phyloP scores from a whole-genome alignment of 495 filamentous ascomycete species.

The Rostrohypoxylon terebratum region DNA sequence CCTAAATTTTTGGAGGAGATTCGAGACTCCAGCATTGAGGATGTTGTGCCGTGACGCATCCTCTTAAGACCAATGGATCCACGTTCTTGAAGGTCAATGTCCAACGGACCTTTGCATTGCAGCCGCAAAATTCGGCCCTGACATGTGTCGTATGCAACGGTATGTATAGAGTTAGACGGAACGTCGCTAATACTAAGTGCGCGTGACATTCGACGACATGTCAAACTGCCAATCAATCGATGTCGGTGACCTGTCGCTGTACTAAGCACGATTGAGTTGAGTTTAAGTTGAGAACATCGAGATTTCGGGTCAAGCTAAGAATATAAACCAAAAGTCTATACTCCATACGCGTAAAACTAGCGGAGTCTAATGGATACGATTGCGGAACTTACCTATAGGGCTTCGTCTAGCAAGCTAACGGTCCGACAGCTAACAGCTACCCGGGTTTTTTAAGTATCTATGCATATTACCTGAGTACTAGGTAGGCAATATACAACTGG shows the following conservation, averaged over 20 bases:
- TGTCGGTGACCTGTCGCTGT: background rate
- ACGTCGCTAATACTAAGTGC: background rate
- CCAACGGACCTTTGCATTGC: slow-evolving; percentile 27
- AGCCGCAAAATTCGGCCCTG: slow-evolving; percentile 24
- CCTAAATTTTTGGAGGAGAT: background rate
- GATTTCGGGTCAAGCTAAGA: slow-evolving; percentile 2
- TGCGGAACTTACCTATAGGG: background rate
- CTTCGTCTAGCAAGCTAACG: slow-evolving; percentile 10
- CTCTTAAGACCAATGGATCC: background rate
- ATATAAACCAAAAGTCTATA: slow-evolving; percentile 2
- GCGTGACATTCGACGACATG: slow-evolving; percentile 13
- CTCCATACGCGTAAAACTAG: slow-evolving; percentile 2
- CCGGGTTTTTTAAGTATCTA: too few species aligned
- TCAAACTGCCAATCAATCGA: background rate
- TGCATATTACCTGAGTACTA: slow-evolving; percentile 1
- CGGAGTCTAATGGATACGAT: background rate
- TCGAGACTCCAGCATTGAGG: background rate
- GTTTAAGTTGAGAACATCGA: slow-evolving; percentile 1
- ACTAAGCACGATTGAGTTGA: background rate
- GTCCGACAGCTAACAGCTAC: slow-evolving; percentile 4
- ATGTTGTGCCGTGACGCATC: background rate
- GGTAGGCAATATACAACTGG: background rate
- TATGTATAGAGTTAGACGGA: slow-evolving; percentile 8
- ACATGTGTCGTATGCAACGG: slow-evolving; percentile 9
- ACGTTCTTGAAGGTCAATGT: slow-evolving; percentile 15